These are phyloP conservation scores for Thamnidium elegans DNA, from an alignment of 192 early-diverging fungal species.

Conservation along the genomic window DNA sequence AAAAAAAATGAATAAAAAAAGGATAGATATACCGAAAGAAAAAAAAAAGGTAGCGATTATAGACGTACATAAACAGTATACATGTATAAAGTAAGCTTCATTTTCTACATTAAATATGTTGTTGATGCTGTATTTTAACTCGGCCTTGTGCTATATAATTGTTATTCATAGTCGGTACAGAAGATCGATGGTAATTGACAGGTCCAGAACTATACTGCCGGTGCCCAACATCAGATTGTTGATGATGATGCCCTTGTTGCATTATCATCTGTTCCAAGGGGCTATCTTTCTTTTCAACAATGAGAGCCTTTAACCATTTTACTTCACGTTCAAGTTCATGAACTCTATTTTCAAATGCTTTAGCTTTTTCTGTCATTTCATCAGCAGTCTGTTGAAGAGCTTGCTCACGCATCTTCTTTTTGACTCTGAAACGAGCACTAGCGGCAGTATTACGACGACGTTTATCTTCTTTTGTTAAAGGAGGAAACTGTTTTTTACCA, in stretches of 20 bases:
- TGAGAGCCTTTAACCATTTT: constrained; percentile 64
- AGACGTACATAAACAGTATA: not conserved
- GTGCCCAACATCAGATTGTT: no score
- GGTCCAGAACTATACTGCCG: no score
- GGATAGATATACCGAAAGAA: not conserved
- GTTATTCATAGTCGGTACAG: no score
- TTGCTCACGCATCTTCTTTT: constrained; percentile 91
- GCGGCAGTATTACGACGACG: constrained; percentile 91
- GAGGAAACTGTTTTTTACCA: not conserved
- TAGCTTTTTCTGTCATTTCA: constrained; percentile 74
- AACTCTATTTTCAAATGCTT: constrained; percentile 70
- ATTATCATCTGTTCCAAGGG: constrained; percentile 6
- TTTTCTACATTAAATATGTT: not conserved
- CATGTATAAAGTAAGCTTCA: not conserved
- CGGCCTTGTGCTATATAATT: no score
- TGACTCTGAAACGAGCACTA: constrained; percentile 88
- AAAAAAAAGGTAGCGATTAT: not conserved
- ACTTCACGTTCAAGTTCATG: constrained; percentile 89
- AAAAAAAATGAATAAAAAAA: not conserved
- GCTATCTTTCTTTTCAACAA: constrained; percentile 38
- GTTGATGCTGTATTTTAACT: no score
- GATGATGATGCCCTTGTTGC: not conserved
- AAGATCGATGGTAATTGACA: no score
- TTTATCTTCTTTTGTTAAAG: constrained; percentile 73
- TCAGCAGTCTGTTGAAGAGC: constrained; percentile 74